Evolutionary conservation across 2,329 filamentous ascomycete species (phyloP).

Genomic region (Sporothrix brunneoviolacea): DNA sequence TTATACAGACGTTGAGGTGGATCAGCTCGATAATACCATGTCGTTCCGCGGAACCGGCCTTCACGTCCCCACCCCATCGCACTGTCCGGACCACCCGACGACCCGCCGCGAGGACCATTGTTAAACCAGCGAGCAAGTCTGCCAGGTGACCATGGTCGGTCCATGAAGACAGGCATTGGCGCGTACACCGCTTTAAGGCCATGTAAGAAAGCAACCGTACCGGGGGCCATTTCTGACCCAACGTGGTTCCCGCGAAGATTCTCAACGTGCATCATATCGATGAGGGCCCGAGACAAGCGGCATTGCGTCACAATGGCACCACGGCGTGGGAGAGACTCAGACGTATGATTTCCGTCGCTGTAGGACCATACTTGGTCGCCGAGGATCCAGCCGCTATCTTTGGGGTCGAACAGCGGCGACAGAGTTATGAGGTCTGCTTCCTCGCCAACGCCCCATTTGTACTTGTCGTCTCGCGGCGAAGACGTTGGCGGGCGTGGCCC

Average conservation of each 20-base stretch:
- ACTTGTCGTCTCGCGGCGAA: slow-evolving; percentile 22
- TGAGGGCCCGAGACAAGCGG: slow-evolving; percentile 62
- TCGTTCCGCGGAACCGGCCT: slow-evolving; percentile 49
- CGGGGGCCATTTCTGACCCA: slow-evolving; percentile 73
- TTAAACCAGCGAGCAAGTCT: slow-evolving; percentile 55
- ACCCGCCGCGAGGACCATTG: slow-evolving; percentile 47
- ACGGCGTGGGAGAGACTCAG: slow-evolving; percentile 58
- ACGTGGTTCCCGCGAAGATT: slow-evolving; percentile 68
- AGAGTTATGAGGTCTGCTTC: slow-evolving; percentile 44
- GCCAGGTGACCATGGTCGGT: slow-evolving; percentile 59
- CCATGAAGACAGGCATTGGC: slow-evolving; percentile 73
- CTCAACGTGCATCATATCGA: slow-evolving; percentile 73
- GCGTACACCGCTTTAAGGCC: slow-evolving; percentile 73
- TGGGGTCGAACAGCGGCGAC: slow-evolving; percentile 71
- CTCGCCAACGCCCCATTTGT: slow-evolving; percentile 26
- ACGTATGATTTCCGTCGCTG: slow-evolving; percentile 40
- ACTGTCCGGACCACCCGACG: slow-evolving; percentile 44
- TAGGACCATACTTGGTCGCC: slow-evolving; percentile 63
- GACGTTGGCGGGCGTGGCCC: slow-evolving; percentile 37
- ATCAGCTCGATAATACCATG: slow-evolving; percentile 55
- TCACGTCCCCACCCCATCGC: slow-evolving; percentile 56
- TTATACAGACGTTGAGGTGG: slow-evolving; percentile 54
- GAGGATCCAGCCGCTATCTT: slow-evolving; percentile 67
- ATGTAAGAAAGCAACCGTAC: slow-evolving; percentile 66
- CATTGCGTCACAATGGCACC: slow-evolving; percentile 74